Evolutionary conservation across 2,329 filamentous ascomycete species (phyloP).

Genomic region (Blastomyces silverae): DNA sequence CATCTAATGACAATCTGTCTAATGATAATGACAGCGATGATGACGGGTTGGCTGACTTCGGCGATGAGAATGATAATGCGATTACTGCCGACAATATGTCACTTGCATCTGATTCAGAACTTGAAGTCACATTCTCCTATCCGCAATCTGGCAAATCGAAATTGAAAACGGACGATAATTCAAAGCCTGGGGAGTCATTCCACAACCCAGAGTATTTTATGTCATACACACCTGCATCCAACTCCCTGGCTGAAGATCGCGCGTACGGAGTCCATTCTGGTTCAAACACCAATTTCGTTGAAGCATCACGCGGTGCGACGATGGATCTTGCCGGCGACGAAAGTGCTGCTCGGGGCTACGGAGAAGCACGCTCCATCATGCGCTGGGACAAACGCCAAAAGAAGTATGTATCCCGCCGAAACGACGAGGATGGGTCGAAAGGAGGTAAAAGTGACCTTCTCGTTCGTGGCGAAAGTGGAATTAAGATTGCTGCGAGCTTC

Average conservation of each 20-base stretch:
- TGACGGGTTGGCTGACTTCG: conserved; percentile 31
- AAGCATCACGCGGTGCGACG: conserved; percentile 74
- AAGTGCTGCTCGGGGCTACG: conserved; percentile 63
- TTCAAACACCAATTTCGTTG: conserved; percentile 68
- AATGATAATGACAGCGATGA: conserved; percentile 38
- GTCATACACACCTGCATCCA: conserved; percentile 79
- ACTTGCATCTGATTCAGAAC: conserved; percentile 54
- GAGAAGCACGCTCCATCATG: conserved; percentile 67
- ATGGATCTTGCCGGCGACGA: conserved; percentile 96
- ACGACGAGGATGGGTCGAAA: conserved; percentile 88
- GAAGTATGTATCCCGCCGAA: conserved; percentile 86
- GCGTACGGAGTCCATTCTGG: conserved; percentile 90
- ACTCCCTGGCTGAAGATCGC: conserved; percentile 78
- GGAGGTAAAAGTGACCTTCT: conserved; percentile 59
- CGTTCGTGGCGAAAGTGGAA: conserved; percentile 81
- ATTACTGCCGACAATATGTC: conserved; percentile 46
- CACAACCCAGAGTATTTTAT: conserved; percentile 90
- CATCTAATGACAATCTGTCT: neutral
- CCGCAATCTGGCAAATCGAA: conserved; percentile 43
- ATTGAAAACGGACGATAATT: conserved; percentile 47
- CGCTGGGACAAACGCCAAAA: conserved; percentile 96
- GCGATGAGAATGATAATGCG: conserved; percentile 40
- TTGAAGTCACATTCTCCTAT: conserved; percentile 66
- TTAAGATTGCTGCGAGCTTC: conserved; percentile 93
- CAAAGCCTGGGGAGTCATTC: conserved; percentile 47